Evolutionary conservation across 192 early-diverging fungal genomes (phyloP).

Genomic region (Neocallimastix lanati): DNA sequence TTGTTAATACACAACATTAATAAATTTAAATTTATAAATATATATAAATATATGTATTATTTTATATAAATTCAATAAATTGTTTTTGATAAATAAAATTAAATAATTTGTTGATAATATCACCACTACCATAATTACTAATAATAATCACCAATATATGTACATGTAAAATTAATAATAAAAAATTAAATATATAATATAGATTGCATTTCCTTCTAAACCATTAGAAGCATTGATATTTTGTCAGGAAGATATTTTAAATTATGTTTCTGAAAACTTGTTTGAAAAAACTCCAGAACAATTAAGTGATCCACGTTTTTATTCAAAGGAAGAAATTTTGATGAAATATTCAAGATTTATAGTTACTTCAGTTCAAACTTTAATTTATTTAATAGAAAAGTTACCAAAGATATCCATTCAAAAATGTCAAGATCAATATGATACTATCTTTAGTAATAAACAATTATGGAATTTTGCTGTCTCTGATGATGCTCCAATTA

Average conservation of each 20-base stretch:
- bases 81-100: no score
- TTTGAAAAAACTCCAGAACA: conserved; percentile 62
- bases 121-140: no score
- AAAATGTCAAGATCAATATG: background rate
- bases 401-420: background rate
- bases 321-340: background rate
- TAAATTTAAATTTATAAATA: no score
- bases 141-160: no score
- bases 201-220: conserved; percentile 73
- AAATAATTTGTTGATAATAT: no score
- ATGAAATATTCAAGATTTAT: background rate
- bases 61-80: no score
- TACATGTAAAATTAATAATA: no score
- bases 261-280: conserved; percentile 45
- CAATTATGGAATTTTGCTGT: background rate
- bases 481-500: background rate
- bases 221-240: conserved; percentile 53
- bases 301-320: conserved; percentile 25
- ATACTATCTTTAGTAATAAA: background rate
- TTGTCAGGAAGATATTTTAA: conserved; percentile 54
- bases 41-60: no score
- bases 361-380: background rate
- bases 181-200: conserved; percentile 8
- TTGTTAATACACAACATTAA: no score
- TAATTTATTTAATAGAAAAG: background rate